These are phyloP conservation scores for Trichoderma sp. DNA, from an alignment of 2,329 filamentous ascomycete genomes.

Conservation along the genomic window DNA sequence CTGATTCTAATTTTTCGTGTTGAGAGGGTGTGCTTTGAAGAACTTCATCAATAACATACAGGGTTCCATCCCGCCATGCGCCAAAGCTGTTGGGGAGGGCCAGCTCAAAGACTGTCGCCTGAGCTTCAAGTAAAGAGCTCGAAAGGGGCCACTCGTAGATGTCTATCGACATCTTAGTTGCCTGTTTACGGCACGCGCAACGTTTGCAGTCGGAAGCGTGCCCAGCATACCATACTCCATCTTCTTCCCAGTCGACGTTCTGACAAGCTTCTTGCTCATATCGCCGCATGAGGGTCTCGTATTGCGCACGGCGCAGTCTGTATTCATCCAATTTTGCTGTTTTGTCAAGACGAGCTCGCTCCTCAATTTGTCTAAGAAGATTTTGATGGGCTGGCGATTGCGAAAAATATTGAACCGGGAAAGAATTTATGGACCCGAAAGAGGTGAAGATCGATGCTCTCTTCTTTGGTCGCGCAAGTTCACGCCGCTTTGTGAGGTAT, in stretches of 20 bases:
- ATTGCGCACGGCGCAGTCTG: background rate
- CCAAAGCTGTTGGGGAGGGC: background rate
- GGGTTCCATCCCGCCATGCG: background rate
- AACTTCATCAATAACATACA: background rate
- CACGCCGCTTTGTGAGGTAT: slow-evolving; percentile 37
- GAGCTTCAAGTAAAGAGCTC: background rate
- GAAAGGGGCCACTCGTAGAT: background rate
- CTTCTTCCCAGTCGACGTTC: background rate
- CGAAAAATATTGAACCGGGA: slow-evolving; percentile 33
- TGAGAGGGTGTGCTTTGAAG: background rate
- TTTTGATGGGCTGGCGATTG: slow-evolving; percentile 41
- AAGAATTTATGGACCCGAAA: slow-evolving; percentile 30
- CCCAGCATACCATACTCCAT: background rate
- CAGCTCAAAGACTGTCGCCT: background rate
- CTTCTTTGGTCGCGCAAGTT: background rate
- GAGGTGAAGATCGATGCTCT: slow-evolving; percentile 31
- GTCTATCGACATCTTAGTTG: background rate
- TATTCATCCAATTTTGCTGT: slow-evolving; percentile 21
- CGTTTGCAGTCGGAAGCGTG: background rate
- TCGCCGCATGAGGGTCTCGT: background rate
- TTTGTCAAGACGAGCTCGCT: slow-evolving; percentile 37
- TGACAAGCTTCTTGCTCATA: background rate
- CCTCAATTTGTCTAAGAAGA: slow-evolving; percentile 45
- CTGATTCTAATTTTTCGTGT: background rate
- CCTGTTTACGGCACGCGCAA: background rate